Conservation (phyloP, 768 basidiomycete species). For the Tulasnella sp. region DNA sequence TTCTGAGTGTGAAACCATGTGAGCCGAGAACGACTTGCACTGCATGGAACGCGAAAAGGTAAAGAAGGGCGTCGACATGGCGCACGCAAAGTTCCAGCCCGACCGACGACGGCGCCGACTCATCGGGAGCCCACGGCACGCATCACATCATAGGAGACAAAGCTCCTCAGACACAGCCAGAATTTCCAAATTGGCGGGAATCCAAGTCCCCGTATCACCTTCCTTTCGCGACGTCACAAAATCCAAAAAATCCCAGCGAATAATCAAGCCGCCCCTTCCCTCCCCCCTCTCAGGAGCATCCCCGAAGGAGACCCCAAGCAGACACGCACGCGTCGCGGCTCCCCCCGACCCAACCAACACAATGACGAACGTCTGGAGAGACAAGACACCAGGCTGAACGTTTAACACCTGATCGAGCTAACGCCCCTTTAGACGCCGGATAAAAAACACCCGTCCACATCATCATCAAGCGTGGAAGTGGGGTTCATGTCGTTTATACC, state of each 20-base stretch:
- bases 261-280: neutral
- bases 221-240: neutral
- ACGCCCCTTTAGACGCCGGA: neutral
- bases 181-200: neutral
- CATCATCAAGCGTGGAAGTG: neutral
- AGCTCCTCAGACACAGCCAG: neutral
- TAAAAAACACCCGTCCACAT: neutral
- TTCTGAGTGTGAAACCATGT: neutral
- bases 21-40: neutral
- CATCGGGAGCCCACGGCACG: neutral
- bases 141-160: neutral
- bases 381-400: constrained; percentile 15
- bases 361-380: neutral
- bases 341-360: neutral
- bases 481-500: neutral
- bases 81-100: neutral
- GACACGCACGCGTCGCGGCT: neutral
- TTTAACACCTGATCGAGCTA: neutral
- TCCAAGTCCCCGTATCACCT: neutral
- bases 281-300: neutral
- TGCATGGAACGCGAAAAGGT: neutral
- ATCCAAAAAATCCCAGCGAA: neutral
- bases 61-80: neutral
- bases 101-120: neutral
- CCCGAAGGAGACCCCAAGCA: neutral